Evolutionary conservation across 257 asterid genomes (phyloP).

Genomic region (Solanum piurae): DNA sequence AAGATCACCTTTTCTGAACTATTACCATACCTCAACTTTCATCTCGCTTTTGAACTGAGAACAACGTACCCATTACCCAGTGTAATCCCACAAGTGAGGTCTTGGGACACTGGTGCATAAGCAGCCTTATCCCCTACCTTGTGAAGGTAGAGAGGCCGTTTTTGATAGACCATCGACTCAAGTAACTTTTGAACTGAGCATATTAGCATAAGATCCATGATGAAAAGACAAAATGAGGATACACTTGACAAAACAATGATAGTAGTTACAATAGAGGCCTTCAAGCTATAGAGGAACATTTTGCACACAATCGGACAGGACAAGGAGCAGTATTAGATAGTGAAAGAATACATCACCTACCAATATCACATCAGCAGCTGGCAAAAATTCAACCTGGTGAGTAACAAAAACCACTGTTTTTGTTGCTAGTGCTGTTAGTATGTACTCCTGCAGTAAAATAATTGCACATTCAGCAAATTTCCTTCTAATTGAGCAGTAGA

Average conservation of each 20-base stretch:
- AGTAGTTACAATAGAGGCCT: not conserved
- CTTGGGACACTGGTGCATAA: not conserved
- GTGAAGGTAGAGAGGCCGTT: not conserved
- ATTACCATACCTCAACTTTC: not conserved
- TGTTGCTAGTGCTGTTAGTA: constrained; percentile 69
- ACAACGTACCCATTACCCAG: not conserved
- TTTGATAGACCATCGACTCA: not conserved
- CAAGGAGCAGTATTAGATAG: not conserved
- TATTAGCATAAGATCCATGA: not conserved
- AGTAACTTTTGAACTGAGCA: not conserved
- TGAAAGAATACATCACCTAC: constrained; percentile 26
- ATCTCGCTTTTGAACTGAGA: not conserved
- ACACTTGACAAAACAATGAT: not conserved
- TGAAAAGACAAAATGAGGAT: not conserved
- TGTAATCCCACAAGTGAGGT: not conserved
- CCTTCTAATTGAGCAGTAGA: not conserved
- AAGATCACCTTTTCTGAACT: not conserved
- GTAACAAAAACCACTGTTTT: constrained; percentile 89
- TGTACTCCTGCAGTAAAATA: constrained; percentile 70
- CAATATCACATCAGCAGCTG: constrained; percentile 92
- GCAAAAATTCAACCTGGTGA: constrained; percentile 96
- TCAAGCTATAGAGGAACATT: not conserved
- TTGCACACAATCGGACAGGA: not conserved
- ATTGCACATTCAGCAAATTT: constrained; percentile 11
- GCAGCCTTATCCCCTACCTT: not conserved